Evolutionary conservation across 1,284 basidiomycete genomes (phyloP).

Genomic region (Moesziomyces parantarcticus): DNA sequence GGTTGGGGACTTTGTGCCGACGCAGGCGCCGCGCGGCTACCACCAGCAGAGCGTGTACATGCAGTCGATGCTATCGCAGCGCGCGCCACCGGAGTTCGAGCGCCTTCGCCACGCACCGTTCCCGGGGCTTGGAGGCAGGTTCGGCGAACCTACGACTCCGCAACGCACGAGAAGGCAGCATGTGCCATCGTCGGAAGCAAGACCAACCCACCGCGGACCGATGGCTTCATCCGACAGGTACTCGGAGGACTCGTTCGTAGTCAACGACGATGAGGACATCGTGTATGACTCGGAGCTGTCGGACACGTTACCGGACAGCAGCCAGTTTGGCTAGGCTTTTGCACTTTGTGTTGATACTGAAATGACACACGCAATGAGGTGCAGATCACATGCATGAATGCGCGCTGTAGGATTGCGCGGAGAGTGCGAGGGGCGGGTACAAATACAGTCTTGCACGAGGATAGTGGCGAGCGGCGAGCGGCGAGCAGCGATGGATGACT

Average conservation of each 20-base stretch:
- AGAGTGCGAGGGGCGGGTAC: slow-evolving; percentile 1
- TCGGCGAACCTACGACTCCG: slow-evolving; percentile 31
- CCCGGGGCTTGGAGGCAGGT: slow-evolving; percentile 50
- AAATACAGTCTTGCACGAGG: slow-evolving; percentile 3
- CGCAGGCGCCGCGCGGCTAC: slow-evolving; percentile 79
- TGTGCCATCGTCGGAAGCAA: slow-evolving; percentile 40
- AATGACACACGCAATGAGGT: too few relatives aligned
- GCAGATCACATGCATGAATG: too few relatives aligned
- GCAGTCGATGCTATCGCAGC: slow-evolving; percentile 61
- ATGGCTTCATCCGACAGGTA: slow-evolving; percentile 48
- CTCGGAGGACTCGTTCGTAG: slow-evolving; percentile 61
- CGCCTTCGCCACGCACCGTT: slow-evolving; percentile 36
- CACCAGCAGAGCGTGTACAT: slow-evolving; percentile 61
- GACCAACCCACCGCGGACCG: slow-evolving; percentile 1
- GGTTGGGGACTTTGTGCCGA: slow-evolving; percentile 74
- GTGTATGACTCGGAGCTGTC: slow-evolving; percentile 28
- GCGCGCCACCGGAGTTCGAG: slow-evolving; percentile 45
- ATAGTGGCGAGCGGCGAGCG: too few relatives aligned
- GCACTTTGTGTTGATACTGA: too few relatives aligned
- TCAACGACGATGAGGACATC: slow-evolving; percentile 58
- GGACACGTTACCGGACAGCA: slow-evolving; percentile 34
- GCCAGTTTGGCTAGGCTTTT: slow-evolving; percentile 16
- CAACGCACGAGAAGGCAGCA: slow-evolving; percentile 7
- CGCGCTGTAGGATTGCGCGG: not conserved
- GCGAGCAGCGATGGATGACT: slow-evolving; percentile 2